Percentiles rank a stretch among this genome's conserved stretches.
Conservation (phyloP, 257 asterid species). For the Galeopsis tetrahit region DNA sequence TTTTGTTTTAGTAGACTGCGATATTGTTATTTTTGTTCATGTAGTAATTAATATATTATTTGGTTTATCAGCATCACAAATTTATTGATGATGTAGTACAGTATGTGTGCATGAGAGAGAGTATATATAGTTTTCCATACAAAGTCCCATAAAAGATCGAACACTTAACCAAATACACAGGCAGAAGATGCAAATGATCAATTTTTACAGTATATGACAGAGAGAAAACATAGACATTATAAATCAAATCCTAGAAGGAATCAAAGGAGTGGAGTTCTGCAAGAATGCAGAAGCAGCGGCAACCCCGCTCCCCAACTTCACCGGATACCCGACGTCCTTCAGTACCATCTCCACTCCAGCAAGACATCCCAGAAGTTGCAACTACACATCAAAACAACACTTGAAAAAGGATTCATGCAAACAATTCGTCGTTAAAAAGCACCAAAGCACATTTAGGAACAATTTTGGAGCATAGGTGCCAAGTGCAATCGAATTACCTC, state of each 20-base stretch:
- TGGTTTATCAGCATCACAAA: too few species aligned
- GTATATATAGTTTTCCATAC: slow-evolving; percentile 25
- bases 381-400: slow-evolving; percentile 42
- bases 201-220: slow-evolving; percentile 57
- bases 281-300: slow-evolving; percentile 89
- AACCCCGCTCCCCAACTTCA: slow-evolving; percentile 91
- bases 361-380: slow-evolving; percentile 95
- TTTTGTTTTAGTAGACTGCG: too few species aligned
- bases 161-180: slow-evolving; percentile 41
- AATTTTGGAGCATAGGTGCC: too few species aligned
- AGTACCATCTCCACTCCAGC: slow-evolving; percentile 99
- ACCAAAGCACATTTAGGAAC: too few species aligned
- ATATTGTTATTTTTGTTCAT: too few species aligned
- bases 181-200: slow-evolving; percentile 37
- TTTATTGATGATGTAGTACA: too few species aligned
- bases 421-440: too few species aligned
- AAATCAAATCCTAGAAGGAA: slow-evolving; percentile 89
- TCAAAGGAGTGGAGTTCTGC: slow-evolving; percentile 86
- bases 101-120: background rate
- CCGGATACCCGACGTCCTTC: slow-evolving; percentile 90
- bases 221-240: slow-evolving; percentile 16
- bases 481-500: slow-evolving; percentile 20
- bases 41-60: too few species aligned
- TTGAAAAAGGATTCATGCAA: background rate
- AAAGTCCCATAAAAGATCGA: slow-evolving; percentile 41